phyloP scores from a whole-genome alignment of 805 yeast genomes.

The Candida vaughaniae region DNA sequence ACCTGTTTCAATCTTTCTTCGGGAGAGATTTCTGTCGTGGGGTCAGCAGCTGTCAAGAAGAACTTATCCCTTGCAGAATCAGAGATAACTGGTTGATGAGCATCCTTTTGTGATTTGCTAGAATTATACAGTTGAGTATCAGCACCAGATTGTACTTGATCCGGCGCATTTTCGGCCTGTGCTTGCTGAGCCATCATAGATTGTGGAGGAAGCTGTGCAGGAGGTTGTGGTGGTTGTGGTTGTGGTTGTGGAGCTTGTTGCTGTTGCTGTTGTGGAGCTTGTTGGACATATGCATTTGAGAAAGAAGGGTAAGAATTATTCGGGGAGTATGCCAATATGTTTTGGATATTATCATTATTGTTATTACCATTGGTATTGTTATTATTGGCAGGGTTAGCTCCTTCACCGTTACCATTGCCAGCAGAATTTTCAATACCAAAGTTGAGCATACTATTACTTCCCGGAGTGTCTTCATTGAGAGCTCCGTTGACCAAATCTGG shows the following conservation, averaged over 20 bases:
- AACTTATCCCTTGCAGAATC: constrained; percentile 90
- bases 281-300: constrained; percentile 5
- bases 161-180: background rate
- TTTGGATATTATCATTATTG: constrained; percentile 12
- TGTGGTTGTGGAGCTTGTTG: constrained; percentile 13
- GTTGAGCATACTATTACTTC: constrained; percentile 20
- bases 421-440: constrained; percentile 18
- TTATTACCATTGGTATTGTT: constrained; percentile 10
- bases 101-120: constrained; percentile 2
- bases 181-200: background rate
- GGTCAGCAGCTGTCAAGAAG: constrained; percentile 95
- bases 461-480: constrained; percentile 24
- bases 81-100: constrained; percentile 45
- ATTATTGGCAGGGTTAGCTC: constrained; percentile 8
- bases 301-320: constrained; percentile 9
- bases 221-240: constrained; percentile 9
- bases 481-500: constrained; percentile 61
- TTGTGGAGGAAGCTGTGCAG: constrained; percentile 2
- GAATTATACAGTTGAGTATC: background rate
- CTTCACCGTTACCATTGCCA: constrained; percentile 4
- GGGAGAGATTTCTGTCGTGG: constrained; percentile 89
- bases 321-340: constrained; percentile 30
- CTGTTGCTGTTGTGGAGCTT: constrained; percentile 11
- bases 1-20: constrained; percentile 92
- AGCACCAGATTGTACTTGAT: background rate